Percentiles rank a stretch among this genome's conserved stretches.
These are phyloP conservation scores for Phoma sp. DNA, from an alignment of 2,329 filamentous ascomycete species.

Conservation along the genomic window DNA sequence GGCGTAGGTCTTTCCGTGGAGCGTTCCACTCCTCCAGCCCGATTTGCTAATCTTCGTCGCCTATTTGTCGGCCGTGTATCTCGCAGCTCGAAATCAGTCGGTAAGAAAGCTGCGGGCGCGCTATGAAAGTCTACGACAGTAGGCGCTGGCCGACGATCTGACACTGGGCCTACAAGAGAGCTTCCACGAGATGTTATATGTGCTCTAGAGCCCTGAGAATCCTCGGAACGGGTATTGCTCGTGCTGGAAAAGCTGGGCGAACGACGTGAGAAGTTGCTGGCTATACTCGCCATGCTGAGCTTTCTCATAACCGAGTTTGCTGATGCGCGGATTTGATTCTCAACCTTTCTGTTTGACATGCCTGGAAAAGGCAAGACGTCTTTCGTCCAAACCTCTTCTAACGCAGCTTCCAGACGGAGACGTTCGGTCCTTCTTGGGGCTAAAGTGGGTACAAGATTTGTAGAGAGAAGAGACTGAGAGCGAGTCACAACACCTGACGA, in stretches of 20 bases:
- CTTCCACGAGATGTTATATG: constrained; percentile 37
- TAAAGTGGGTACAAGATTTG: constrained; percentile 70
- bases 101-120: constrained; percentile 55
- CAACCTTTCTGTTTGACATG: constrained; percentile 70
- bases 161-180: constrained; percentile 29
- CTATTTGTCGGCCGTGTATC: constrained; percentile 33
- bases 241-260: constrained; percentile 64
- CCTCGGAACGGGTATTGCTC: constrained; percentile 45
- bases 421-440: constrained; percentile 77
- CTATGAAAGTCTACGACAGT: constrained; percentile 55
- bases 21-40: constrained; percentile 27
- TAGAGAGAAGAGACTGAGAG: constrained; percentile 79
- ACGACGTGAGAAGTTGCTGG: constrained; percentile 75
- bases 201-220: constrained; percentile 38
- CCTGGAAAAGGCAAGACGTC: constrained; percentile 82
- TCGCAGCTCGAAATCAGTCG: constrained; percentile 55
- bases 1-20: constrained; percentile 31
- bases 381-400: constrained; percentile 84
- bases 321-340: constrained; percentile 77
- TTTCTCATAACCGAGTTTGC: constrained; percentile 88
- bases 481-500: constrained; percentile 68
- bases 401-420: constrained; percentile 73
- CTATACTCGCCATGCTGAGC: constrained; percentile 80
- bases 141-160: constrained; percentile 36
- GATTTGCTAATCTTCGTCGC: constrained; percentile 36